These are phyloP conservation scores for Leccinellum albellum DNA, from an alignment of 768 basidiomycete species.

Conservation along the genomic window DNA sequence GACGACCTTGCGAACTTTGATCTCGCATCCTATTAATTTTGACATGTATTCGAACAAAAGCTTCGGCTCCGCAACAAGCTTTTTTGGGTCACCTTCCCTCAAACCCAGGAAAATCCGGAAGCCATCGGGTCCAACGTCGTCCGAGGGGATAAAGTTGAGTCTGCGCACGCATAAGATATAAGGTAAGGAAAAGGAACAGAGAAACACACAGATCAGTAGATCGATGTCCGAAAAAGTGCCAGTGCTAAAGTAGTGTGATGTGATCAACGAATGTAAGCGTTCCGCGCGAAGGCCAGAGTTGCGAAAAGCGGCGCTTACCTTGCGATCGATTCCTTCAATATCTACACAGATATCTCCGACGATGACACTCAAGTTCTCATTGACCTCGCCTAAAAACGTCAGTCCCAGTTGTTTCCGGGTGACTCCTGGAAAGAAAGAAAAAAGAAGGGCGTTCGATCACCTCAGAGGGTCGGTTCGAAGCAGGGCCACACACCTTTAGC, in stretches of 20 bases:
- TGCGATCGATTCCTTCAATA: constrained; percentile 26
- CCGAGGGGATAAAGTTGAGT: constrained; percentile 10
- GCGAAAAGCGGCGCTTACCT: constrained; percentile 19
- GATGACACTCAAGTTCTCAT: constrained; percentile 21
- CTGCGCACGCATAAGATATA: neutral
- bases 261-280: neutral
- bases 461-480: too few relatives aligned
- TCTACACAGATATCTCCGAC: constrained; percentile 37
- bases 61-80: constrained; percentile 20
- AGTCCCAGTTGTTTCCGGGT: constrained; percentile 40
- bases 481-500: constrained; percentile 24
- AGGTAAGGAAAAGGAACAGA: neutral
- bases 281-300: neutral
- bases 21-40: constrained; percentile 24
- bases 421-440: constrained; percentile 19
- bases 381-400: constrained; percentile 40
- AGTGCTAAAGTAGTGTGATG: constrained; percentile 13
- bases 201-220: constrained; percentile 3
- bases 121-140: constrained; percentile 21
- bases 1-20: constrained; percentile 30
- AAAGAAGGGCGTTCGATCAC: neutral
- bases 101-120: constrained; percentile 12
- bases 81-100: constrained; percentile 8
- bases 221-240: constrained; percentile 20
- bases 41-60: constrained; percentile 30